Conservation (phyloP, 2,329 filamentous ascomycete genomes). For the Chalaropsis ovoidea region DNA sequence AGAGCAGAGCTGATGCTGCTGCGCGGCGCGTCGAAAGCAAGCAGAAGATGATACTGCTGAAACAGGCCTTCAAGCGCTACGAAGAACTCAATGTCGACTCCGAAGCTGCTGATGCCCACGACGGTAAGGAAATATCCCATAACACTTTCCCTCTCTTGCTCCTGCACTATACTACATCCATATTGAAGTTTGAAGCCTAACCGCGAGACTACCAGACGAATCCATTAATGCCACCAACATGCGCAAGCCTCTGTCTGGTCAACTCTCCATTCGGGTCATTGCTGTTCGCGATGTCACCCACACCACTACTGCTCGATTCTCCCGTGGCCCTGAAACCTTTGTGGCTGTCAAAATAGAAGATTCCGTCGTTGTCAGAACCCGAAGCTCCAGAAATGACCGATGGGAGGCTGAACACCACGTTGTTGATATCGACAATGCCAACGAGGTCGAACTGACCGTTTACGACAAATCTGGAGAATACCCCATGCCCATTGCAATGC, state of each 20-base stretch:
- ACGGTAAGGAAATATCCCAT: constrained; percentile 54
- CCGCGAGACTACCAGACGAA: constrained; percentile 57
- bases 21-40: constrained; percentile 86
- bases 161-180: neutral
- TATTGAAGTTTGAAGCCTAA: neutral
- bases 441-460: constrained; percentile 94
- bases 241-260: constrained; percentile 88
- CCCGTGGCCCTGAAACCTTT: constrained; percentile 85
- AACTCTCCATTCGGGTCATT: constrained; percentile 74
- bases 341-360: constrained; percentile 97
- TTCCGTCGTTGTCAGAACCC: constrained; percentile 77
- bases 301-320: constrained; percentile 71
- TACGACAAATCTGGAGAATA: constrained; percentile 93
- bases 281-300: constrained; percentile 93
- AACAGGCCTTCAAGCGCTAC: constrained; percentile 92
- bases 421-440: constrained; percentile 93
- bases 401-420: constrained; percentile 90
- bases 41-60: constrained; percentile 92
- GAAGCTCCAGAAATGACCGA: constrained; percentile 70
- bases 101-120: constrained; percentile 63
- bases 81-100: constrained; percentile 95
- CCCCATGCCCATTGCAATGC: constrained; percentile 81
- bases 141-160: constrained; percentile 18
- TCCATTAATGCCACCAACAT: constrained; percentile 92
- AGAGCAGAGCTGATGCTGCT: constrained; percentile 88